Base-by-base conservation (phyloP, 164 flowering plant genomes). In the Brasenia schreberi region DNA sequence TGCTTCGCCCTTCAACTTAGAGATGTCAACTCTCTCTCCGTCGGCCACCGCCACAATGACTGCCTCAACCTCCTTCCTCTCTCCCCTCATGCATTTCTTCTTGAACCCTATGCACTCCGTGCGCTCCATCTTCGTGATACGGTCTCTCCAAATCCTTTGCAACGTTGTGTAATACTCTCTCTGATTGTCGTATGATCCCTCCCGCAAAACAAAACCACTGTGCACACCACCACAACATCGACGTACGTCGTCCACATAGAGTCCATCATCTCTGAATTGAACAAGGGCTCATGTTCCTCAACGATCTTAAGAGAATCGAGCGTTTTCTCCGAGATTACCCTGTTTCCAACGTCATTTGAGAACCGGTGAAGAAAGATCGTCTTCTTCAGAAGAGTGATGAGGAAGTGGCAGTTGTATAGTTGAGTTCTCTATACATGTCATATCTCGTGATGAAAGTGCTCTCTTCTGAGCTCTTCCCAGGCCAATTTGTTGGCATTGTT, bases 61-160 rank as follows among this genome's bases (percentile, higher is more conserved):
- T 12, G 75, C 76, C 74, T 84, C 84, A 17, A 88, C 56, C 18
- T 74, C 84, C n/a, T 67, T 77, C 76, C 68, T 72, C 81, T 77
- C 69, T 1, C 61, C 66, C 63, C 10, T 66, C 79, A 80, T 73
- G 59, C 72, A 73, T 18, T 75, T 79, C 4, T 82, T 65, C 59
- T 72, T 61, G 74, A 90, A 73, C 58, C 78, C 75, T 9, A 68
- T 77, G 17, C 19, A 68, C 63, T 58, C 70, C 17, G 65, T 66
- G 42, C 14, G 69, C 80, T 73, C 82, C 78, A 84, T 58, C 0
- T 19, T 62, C 3, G 19, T 44, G 43, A 88, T 64, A 64, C 85
- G 83, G 4, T 66, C 74, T 43, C 79, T 75, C 96, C 93, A 91
- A n/a, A 87, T 73, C 66, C 83, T 77, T 74, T 76, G 65, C 18